A percentile compares a stretch with the other conserved stretches of the same genome.
Conservation (phyloP, 1,284 basidiomycete species). For the Volvariella volvacea region DNA sequence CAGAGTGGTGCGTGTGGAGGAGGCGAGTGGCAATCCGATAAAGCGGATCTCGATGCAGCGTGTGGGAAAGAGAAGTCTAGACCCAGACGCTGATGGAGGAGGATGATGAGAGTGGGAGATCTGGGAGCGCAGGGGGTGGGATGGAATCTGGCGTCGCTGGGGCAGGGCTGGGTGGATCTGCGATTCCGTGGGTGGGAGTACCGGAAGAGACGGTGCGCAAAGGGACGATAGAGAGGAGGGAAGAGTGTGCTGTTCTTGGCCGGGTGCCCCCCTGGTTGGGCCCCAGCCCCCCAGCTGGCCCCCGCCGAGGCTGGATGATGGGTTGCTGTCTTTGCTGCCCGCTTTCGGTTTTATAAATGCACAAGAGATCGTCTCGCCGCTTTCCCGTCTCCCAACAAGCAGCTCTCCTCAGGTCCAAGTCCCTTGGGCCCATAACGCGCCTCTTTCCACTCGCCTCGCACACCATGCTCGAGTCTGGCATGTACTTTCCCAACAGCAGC, state of each 20-base stretch:
- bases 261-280: too few species aligned
- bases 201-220: not conserved
- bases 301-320: too few species aligned
- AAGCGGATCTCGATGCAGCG: slow-evolving; percentile 24
- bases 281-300: too few species aligned
- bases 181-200: too few species aligned
- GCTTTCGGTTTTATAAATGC: slow-evolving; percentile 5
- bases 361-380: slow-evolving; percentile 13
- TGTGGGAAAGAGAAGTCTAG: not conserved
- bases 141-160: too few species aligned
- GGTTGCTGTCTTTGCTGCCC: too few species aligned
- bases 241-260: too few species aligned
- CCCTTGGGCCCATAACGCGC: too few species aligned
- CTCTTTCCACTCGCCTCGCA: slow-evolving; percentile 6
- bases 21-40: slow-evolving; percentile 14
- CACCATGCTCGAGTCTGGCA: slow-evolving; percentile 13
- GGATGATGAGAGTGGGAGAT: not conserved
- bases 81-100: not conserved
- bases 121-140: slow-evolving; percentile 2
- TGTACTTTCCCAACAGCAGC: slow-evolving; percentile 12
- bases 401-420: slow-evolving; percentile 3
- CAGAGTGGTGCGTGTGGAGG: too few species aligned
- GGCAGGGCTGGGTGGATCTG: too few species aligned
- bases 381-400: slow-evolving; percentile 3
- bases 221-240: not conserved